A percentile compares a stretch with the other conserved stretches of the same genome.
phyloP scores from a whole-genome alignment of 768 basidiomycete genomes.

The Lactarius quietus region DNA sequence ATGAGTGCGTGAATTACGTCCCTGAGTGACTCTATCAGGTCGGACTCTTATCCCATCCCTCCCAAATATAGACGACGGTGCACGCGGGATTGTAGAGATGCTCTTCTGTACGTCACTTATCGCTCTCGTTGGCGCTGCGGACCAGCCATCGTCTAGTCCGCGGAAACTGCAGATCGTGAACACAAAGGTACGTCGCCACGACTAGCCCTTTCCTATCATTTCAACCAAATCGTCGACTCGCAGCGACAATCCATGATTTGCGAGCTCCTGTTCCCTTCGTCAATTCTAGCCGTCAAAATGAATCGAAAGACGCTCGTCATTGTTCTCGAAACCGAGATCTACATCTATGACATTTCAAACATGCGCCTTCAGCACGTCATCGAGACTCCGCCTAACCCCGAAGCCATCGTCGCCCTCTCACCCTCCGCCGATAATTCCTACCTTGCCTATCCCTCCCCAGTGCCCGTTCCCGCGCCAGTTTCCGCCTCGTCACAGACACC shows the following conservation, averaged over 20 bases:
- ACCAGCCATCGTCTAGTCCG: conserved; percentile 86
- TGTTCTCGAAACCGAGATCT: conserved; percentile 95
- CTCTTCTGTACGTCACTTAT: conserved; percentile 98
- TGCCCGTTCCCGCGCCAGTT: conserved; percentile 71
- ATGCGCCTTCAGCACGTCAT: conserved; percentile 98
- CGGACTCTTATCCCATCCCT: not conserved
- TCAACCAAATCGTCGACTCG: not conserved
- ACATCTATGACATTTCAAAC: conserved; percentile 98
- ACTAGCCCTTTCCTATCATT: no score
- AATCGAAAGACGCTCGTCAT: conserved; percentile 97
- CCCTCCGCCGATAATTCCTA: conserved; percentile 91
- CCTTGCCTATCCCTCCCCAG: conserved; percentile 93
- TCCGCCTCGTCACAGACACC: conserved; percentile 41
- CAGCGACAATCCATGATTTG: conserved; percentile 94
- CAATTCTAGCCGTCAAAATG: conserved; percentile 95
- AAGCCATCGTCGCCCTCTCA: conserved; percentile 93
- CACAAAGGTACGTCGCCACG: conserved; percentile 68
- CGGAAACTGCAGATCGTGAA: conserved; percentile 97
- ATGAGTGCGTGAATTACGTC: conserved; percentile 65
- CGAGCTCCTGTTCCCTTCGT: conserved; percentile 95
- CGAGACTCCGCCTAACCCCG: conserved; percentile 93
- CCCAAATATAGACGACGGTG: conserved; percentile 72
- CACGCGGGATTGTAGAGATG: conserved; percentile 97
- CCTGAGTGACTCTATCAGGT: not conserved
- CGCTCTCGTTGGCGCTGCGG: conserved; percentile 93